These are phyloP conservation scores for Fraxinus sp. DNA, from an alignment of 305 asterid species.

Conservation along the genomic window DNA sequence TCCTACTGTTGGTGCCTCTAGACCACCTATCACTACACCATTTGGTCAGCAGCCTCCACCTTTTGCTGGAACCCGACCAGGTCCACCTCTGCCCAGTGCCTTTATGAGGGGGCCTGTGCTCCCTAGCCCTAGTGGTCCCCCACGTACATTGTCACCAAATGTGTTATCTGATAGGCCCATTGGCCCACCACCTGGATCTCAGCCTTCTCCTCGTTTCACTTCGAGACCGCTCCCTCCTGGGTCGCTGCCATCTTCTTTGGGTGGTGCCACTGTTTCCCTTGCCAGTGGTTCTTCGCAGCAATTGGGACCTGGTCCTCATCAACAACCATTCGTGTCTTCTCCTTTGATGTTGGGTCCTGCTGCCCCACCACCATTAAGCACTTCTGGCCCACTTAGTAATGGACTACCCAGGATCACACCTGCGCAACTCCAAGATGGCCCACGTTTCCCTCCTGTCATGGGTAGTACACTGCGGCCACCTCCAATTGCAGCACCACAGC, in stretches of 20 bases:
- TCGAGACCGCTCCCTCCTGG: slow-evolving; percentile 78
- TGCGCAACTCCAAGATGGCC: slow-evolving; percentile 49
- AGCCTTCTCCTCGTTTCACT: slow-evolving; percentile 54
- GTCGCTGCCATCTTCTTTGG: slow-evolving; percentile 47
- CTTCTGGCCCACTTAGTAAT: slow-evolving; percentile 50
- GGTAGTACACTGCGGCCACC: slow-evolving; percentile 54
- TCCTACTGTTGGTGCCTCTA: slow-evolving; percentile 15
- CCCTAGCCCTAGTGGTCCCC: slow-evolving; percentile 44
- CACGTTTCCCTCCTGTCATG: slow-evolving; percentile 53
- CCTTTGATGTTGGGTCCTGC: slow-evolving; percentile 43
- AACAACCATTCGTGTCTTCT: slow-evolving; percentile 52
- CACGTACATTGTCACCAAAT: slow-evolving; percentile 52
- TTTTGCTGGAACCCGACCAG: slow-evolving; percentile 63
- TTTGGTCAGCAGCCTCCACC: slow-evolving; percentile 78
- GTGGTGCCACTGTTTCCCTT: slow-evolving; percentile 41
- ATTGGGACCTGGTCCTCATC: slow-evolving; percentile 54
- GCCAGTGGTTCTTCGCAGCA: slow-evolving; percentile 32
- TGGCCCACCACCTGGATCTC: slow-evolving; percentile 61
- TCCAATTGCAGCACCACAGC: slow-evolving; percentile 49
- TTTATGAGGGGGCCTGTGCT: slow-evolving; percentile 60
- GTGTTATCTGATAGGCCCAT: slow-evolving; percentile 50
- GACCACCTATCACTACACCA: slow-evolving; percentile 48
- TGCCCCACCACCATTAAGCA: slow-evolving; percentile 38
- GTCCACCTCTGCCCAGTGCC: slow-evolving; percentile 71
- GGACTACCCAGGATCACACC: slow-evolving; percentile 60